Conservation (phyloP, 192 early-diverging fungal genomes). For the Dissophora globulifera region DNA sequence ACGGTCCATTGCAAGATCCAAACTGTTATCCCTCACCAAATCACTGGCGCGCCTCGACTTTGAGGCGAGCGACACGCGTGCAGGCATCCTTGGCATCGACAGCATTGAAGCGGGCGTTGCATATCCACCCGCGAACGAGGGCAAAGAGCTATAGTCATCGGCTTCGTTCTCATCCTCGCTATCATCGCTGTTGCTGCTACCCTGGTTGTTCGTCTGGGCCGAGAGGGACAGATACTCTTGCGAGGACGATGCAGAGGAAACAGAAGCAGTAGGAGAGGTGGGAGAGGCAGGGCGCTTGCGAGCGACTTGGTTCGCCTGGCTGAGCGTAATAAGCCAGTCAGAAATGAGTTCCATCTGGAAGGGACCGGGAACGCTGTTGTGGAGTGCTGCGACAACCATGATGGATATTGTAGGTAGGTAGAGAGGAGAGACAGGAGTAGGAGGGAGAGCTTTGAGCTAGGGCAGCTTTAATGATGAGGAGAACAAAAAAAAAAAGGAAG, state of each 20-base stretch:
- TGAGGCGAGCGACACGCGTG: neutral
- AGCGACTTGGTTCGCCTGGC: neutral
- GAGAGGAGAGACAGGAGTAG: too few species aligned
- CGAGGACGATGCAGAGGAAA: neutral
- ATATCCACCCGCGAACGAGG: too few species aligned
- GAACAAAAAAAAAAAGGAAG: too few species aligned
- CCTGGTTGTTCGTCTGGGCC: neutral
- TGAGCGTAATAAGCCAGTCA: neutral
- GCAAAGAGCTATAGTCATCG: neutral
- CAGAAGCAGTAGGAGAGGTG: neutral
- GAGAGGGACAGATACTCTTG: neutral
- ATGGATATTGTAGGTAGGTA: neutral
- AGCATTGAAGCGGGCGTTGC: too few species aligned
- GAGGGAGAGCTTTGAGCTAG: too few species aligned
- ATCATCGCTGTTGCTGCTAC: too few species aligned
- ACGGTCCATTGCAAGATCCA: neutral
- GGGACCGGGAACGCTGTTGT: neutral
- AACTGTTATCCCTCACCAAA: neutral
- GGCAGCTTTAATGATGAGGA: too few species aligned
- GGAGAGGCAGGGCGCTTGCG: too few species aligned
- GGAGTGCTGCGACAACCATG: neutral
- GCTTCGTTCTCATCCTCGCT: neutral
- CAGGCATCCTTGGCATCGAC: slow-evolving; percentile 5
- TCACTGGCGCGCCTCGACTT: neutral
- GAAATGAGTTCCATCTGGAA: neutral